Conservation (phyloP, 495 filamentous ascomycete species). For the Thermochaetoides thermophila region DNA sequence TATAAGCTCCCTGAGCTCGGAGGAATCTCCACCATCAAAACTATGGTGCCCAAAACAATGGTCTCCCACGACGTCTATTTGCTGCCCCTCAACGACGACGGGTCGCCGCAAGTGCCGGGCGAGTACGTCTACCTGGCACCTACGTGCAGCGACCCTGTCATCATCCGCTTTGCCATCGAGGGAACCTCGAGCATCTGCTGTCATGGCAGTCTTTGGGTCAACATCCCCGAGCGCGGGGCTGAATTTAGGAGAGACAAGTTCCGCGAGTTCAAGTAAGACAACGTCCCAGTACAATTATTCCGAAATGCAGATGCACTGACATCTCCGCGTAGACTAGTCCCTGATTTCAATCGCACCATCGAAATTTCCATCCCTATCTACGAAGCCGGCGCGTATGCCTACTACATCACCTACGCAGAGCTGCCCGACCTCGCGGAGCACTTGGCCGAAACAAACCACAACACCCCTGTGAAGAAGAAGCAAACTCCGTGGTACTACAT, state of each 20-base stretch:
- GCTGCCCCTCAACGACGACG: conserved; percentile 79
- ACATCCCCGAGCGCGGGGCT: conserved; percentile 64
- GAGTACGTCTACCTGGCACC: conserved; percentile 85
- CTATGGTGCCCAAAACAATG: conserved; percentile 39
- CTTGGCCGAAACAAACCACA: conserved; percentile 22
- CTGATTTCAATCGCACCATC: conserved; percentile 83
- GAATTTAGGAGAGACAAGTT: conserved; percentile 65
- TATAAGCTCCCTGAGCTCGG: too few species aligned
- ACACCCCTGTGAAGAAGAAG: conserved; percentile 31
- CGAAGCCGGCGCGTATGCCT: conserved; percentile 81
- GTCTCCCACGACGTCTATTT: conserved; percentile 59
- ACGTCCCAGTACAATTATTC: not conserved
- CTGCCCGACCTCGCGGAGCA: conserved; percentile 61
- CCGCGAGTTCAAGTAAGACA: conserved; percentile 66
- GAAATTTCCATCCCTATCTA: conserved; percentile 77
- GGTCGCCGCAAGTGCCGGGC: conserved; percentile 77
- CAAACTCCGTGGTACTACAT: conserved; percentile 72
- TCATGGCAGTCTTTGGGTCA: conserved; percentile 88
- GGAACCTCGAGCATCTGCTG: conserved; percentile 92
- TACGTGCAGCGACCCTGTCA: conserved; percentile 52
- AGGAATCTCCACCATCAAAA: too few species aligned
- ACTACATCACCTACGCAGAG: conserved; percentile 85
- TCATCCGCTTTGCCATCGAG: conserved; percentile 83
- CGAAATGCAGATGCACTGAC: not conserved
- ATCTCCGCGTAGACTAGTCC: conserved; percentile 47